Conservation (phyloP, 169 alveolate species). For the Plasmodium falciparum region DNA sequence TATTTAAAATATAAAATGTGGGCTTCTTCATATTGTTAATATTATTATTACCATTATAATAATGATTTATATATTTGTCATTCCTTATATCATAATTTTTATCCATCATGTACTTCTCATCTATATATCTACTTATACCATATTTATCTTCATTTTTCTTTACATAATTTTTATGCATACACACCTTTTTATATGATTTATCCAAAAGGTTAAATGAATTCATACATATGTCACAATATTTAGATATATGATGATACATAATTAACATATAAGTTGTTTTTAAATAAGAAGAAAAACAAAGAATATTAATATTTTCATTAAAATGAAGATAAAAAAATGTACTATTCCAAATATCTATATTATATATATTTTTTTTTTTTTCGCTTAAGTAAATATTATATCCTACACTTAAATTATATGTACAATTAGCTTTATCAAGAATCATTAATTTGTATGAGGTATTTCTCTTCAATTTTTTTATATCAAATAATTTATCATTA, state of each 20-base stretch:
- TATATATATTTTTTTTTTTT: background rate
- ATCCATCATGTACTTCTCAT: no score
- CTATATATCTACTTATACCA: no score
- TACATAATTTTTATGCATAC: no score
- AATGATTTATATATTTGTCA: no score
- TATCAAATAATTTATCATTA: slow-evolving; percentile 15
- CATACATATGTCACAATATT: no score
- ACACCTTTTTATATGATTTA: no score
- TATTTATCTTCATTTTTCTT: no score
- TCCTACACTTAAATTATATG: slow-evolving; percentile 22
- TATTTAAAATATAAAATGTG: no score
- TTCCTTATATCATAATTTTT: no score
- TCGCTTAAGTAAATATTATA: slow-evolving; percentile 13
- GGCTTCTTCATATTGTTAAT: no score
- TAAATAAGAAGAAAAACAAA: slow-evolving; percentile 38
- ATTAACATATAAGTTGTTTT: slow-evolving; percentile 19
- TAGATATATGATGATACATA: background rate
- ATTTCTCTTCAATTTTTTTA: slow-evolving; percentile 27
- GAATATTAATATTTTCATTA: slow-evolving; percentile 26
- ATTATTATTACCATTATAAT: no score
- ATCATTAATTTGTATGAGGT: slow-evolving; percentile 23
- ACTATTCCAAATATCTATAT: background rate
- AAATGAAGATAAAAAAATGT: slow-evolving; percentile 18
- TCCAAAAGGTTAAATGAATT: no score
- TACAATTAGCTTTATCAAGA: slow-evolving; percentile 13